Conservation (phyloP, 257 asterid genomes). For the Scutellaria minor region DNA sequence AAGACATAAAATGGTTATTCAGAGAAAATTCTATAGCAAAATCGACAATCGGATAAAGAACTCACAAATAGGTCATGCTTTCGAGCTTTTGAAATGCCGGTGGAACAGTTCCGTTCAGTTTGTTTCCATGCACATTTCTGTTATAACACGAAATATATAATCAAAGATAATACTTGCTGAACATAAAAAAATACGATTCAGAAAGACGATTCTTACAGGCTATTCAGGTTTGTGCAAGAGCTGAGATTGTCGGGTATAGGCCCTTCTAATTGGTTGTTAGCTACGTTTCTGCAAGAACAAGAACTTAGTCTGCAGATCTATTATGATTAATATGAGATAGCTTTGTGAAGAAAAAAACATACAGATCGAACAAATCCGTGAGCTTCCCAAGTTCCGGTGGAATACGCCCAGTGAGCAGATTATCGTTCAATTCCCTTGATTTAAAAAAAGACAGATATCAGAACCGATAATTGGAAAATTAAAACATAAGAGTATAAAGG, state of each 20-base stretch:
- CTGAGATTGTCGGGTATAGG: constrained; percentile 88
- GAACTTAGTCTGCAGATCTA: background rate
- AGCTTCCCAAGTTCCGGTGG: constrained; percentile 96
- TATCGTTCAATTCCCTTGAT: constrained; percentile 85
- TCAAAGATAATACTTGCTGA: background rate
- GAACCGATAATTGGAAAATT: background rate
- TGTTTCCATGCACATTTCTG: constrained; percentile 86
- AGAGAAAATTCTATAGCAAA: background rate
- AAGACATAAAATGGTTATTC: background rate
- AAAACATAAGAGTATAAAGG: background rate
- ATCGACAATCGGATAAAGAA: background rate
- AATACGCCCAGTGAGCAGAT: constrained; percentile 72
- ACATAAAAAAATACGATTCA: background rate
- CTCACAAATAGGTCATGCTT: constrained; percentile 97
- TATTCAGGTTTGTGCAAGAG: constrained; percentile 90
- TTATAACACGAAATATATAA: too few relatives aligned
- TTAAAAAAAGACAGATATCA: background rate
- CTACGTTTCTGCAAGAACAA: constrained; percentile 73
- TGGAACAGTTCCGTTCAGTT: constrained; percentile 81
- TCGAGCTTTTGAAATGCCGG: constrained; percentile 75
- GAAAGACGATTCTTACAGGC: constrained; percentile 70
- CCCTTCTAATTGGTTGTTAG: constrained; percentile 81
- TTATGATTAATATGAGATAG: background rate
- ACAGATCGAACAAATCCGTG: constrained; percentile 90
- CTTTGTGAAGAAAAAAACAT: constrained; percentile 22